Evolutionary conservation across 108 stramenopile genomes (phyloP).

Genomic region (Stephanodiscus triporus): DNA sequence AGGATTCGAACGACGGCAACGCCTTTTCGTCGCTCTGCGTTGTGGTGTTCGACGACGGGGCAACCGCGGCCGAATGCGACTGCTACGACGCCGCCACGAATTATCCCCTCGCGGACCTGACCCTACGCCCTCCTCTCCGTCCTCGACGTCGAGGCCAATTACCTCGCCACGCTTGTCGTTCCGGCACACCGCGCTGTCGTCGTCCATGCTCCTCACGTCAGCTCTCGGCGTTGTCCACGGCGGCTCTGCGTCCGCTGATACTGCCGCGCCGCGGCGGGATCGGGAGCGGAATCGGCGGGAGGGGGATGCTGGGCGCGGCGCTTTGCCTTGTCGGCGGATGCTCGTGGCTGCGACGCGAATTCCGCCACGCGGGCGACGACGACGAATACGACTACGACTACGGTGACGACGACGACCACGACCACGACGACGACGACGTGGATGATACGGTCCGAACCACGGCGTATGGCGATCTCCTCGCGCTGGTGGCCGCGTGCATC

Average conservation of each 20-base stretch:
- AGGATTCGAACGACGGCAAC: not conserved
- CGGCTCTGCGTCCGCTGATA: constrained; percentile 29
- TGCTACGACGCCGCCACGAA: not conserved
- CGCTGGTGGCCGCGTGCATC: constrained; percentile 58
- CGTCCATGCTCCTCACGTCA: constrained; percentile 54
- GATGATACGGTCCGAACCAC: not conserved
- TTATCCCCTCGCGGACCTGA: constrained; percentile 42
- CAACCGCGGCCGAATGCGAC: not conserved
- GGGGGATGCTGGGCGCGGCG: constrained; percentile 28
- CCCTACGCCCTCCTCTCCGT: constrained; percentile 72
- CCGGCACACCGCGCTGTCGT: constrained; percentile 73
- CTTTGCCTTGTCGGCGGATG: constrained; percentile 43
- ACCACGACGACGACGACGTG: not conserved
- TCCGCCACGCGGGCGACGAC: not conserved
- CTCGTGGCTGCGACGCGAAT: constrained; percentile 35
- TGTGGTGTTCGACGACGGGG: not conserved
- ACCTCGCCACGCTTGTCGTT: constrained; percentile 83
- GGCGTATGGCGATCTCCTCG: constrained; percentile 61
- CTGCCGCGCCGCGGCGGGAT: constrained; percentile 13
- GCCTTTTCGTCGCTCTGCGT: not conserved
- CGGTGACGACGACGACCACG: not conserved
- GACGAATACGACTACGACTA: too few relatives aligned
- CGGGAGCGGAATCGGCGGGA: not conserved
- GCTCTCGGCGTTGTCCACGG: constrained; percentile 34
- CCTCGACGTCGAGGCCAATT: constrained; percentile 94